Evolutionary conservation across 2,329 filamentous ascomycete genomes (phyloP), one percentile per base, ranked within the genome.

Genomic region (Sporothrix protearum): DNA sequence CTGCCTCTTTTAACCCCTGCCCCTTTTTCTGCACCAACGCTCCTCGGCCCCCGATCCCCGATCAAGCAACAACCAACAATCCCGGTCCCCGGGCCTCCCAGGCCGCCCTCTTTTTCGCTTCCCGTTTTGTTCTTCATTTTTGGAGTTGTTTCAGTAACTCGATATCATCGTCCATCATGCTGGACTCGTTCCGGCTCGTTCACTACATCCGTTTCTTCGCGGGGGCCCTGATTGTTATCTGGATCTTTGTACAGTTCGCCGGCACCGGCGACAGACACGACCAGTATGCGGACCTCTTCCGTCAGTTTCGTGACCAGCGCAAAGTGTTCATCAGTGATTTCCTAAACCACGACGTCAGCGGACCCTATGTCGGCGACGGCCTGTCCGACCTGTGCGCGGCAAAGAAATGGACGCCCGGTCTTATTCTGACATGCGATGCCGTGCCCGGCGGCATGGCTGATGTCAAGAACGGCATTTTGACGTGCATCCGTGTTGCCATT

Each of bases 401-500:
- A 66, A 82, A 76, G 67, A 77, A 71, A 22, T 85, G 83, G 83
- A 79, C 77, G 1, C 77, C 78, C 1, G 81, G 80, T 3, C 75
- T 85, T 49, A 76, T 85, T 25, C 79, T 85, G 75, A 79, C 80
- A 25, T 83, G 84, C 71, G 80, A 81, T 22, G 78, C 81, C n/a
- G 78, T 80, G 6, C 77, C 80, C 1, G 84, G 83, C 2, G 83
- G 82, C 4, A 75, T 85, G n/a, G 82, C 79, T 6, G 79, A 81
- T 68, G 80, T 84, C 22, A 81, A 83, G 72, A 83, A 83, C 73
- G 81, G 80, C n/a, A 77, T 83, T 47, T 76, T 85, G 68, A 81
- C 80, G 71, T 85, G 83, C 75, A 76, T 85, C 28, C 80, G 83
- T 57, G 80, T 82, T 68, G 82, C 82, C 16, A 84, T 85, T 42